These are phyloP conservation scores for Aschersonia sp. DNA, from an alignment of 2,329 filamentous ascomycete species.

Conservation along the genomic window DNA sequence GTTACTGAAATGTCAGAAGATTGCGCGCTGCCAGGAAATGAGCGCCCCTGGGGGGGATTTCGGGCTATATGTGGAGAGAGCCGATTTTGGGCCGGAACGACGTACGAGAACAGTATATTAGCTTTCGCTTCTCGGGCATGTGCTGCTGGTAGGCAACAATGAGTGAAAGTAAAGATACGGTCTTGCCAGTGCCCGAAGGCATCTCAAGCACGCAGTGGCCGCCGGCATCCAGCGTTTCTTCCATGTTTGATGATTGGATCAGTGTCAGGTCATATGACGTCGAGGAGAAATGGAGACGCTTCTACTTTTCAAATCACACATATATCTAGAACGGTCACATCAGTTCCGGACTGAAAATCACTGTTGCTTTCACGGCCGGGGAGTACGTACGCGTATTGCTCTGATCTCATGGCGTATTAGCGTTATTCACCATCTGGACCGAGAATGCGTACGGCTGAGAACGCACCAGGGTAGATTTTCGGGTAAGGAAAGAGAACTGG, in stretches of 20 bases:
- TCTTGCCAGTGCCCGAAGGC: slow-evolving; percentile 98
- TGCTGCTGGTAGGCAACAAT: slow-evolving; percentile 95
- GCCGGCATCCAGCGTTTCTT: slow-evolving; percentile 73
- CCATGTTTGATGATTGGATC: background rate
- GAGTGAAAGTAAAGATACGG: slow-evolving; percentile 82
- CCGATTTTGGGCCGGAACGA: background rate
- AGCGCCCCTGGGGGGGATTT: background rate
- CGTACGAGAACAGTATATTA: slow-evolving; percentile 90
- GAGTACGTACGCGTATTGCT: slow-evolving; percentile 37
- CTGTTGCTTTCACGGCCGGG: background rate
- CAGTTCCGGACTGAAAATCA: background rate
- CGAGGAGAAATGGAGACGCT: background rate
- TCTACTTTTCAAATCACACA: slow-evolving; percentile 42
- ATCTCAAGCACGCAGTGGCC: slow-evolving; percentile 97
- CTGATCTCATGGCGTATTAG: slow-evolving; percentile 11
- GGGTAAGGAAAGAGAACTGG: slow-evolving; percentile 44
- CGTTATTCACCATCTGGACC: background rate
- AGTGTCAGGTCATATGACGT: background rate
- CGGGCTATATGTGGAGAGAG: background rate
- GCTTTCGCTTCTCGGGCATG: slow-evolving; percentile 82
- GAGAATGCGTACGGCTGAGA: slow-evolving; percentile 3
- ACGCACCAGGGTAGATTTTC: slow-evolving; percentile 40
- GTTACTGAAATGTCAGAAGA: too few relatives aligned
- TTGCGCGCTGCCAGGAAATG: background rate
- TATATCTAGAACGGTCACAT: slow-evolving; percentile 25